Base-by-base conservation (phyloP, 2,329 filamentous ascomycete species). In the Fusarium duplospermum region DNA sequence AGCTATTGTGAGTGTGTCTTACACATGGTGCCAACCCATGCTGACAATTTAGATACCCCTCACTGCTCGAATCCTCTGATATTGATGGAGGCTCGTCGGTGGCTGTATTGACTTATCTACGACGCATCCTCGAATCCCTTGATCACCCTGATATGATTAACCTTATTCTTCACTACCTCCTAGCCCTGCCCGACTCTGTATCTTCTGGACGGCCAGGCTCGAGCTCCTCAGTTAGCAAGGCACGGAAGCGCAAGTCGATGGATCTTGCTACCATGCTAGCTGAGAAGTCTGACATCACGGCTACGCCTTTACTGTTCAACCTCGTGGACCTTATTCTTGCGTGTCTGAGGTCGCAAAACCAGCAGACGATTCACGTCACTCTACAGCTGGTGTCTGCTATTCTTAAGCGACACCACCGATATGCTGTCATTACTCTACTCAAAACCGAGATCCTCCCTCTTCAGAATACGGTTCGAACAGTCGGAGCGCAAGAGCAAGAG, bases 21-120 rank as follows among this genome's bases (percentile, higher is more conserved):
- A 18, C 6, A 4, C 24, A 22, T 40, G 18, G 0, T 7, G 13
- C 4, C 4, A 10, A 50, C 2, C 1, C 7, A 7, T 29, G 4
- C 74, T 74, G 47, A 79, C 66, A 33, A 4, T 6, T 7, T 76
- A 96, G 94, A 84, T 98, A 99, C 81, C 96, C 96, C 2, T 99
- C 97, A 1, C 87, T 99, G 35, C 88, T 99, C 16, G 96, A 99
- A 82, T 99, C 96, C 11, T 98, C 96, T 1, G 96, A 99, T 84
- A 93, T 97, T 42, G 96, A 98, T 82, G 96, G 96, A 74, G 96
- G 96, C 63, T 99, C 96, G 8, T 98, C 96, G 1, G 95, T 98
- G 24, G 96, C 96, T 4, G 96, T 99, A 14, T 87, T 98, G 72
- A 98, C 95, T 2, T 98, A 99, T 81, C 87, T 99, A 38, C 93